Evolutionary conservation across 2,329 filamentous ascomycete genomes (phyloP).

Genomic region (Xylaria hypoxylon): DNA sequence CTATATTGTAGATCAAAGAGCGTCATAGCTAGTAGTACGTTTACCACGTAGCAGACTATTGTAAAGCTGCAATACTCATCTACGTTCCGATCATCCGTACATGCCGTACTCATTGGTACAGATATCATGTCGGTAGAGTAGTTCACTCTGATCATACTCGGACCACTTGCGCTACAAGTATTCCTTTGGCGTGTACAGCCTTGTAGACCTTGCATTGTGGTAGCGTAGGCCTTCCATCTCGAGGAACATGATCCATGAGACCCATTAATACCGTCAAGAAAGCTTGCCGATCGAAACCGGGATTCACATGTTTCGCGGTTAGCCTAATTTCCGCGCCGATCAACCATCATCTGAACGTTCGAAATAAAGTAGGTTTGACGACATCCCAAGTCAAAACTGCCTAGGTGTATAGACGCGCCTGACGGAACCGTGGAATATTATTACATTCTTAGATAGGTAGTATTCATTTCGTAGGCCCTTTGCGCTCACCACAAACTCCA

Average conservation of each 20-base stretch:
- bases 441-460: conserved; percentile 33
- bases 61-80: no score
- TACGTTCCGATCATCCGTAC: not conserved
- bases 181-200: not conserved
- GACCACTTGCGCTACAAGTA: not conserved
- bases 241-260: not conserved
- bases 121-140: not conserved
- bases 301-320: not conserved
- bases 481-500: conserved; percentile 71
- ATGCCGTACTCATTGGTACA: not conserved
- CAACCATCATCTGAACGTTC: not conserved
- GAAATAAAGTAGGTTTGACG: not conserved
- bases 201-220: not conserved
- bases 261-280: not conserved
- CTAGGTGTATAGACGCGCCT: not conserved
- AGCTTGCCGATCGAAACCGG: not conserved
- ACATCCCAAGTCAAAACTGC: not conserved
- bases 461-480: conserved; percentile 24
- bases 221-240: not conserved
- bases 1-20: not conserved
- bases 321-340: not conserved
- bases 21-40: not conserved
- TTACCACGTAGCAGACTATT: not conserved
- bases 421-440: not conserved
- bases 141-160: not conserved